Evolutionary conservation across 148 eudicot species (phyloP), one percentile per base, ranked within the genome.

Genomic region (Silene conica): DNA sequence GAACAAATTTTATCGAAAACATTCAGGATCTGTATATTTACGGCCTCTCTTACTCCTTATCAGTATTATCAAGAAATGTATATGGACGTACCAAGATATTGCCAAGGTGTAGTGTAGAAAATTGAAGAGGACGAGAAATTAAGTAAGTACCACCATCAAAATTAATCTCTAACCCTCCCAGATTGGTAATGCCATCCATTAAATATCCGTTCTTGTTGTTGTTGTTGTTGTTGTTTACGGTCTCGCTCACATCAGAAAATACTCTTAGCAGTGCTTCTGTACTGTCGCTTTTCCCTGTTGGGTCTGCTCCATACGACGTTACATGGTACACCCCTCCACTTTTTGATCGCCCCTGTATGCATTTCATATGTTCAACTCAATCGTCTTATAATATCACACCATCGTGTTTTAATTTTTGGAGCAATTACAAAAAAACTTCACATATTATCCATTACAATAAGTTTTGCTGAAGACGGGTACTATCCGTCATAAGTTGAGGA

Each of bases 301-400:
- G 96, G 75, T 94, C 98, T 1, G 96, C 98, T 0, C 97, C 98
- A 23, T 88, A 91, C 0, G 90, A 73, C 18, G 90, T 86, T 80
- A 89, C 90, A 28, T 82, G 86, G 59, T 85, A 89, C 43, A 85
- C 91, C 3, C 82, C 67, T 57, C 88, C 70, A 3, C 76, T 74
- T 14, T 13, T 5, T 25, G 41, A 48, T 21, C 19, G 75, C 72
- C 85, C 78, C 76, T 73, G 34, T 9, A 21, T 25, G 22, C 23
- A 26, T n/a, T 16, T 7, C 21, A 69, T 38, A n/a, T n/a, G n/a
- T n/a, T n/a, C n/a, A n/a, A n/a, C n/a, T n/a, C n/a, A n/a, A n/a
- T n/a, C n/a, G n/a, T n/a, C n/a, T n/a, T n/a, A n/a, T n/a, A n/a
- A n/a, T n/a, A n/a, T n/a, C n/a, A n/a, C 28, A 26, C 28, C 1